These are phyloP conservation scores for Pleurotus citrinopileatus DNA, from an alignment of 768 basidiomycete genomes.

Conservation along the genomic window DNA sequence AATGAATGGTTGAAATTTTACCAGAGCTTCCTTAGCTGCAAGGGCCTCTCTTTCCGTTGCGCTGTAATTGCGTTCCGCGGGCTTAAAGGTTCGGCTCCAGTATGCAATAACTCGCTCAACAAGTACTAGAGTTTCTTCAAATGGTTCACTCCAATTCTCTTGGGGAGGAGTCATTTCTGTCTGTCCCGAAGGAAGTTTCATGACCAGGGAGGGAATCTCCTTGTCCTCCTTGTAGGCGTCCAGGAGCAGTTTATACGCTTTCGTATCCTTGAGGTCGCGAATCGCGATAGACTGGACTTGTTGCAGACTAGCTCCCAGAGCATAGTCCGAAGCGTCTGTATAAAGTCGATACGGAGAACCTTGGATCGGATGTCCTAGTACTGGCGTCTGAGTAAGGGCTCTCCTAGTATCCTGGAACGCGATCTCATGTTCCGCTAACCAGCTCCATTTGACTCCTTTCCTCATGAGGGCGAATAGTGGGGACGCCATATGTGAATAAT, in stretches of 20 bases:
- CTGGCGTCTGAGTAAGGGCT: slow-evolving; percentile 25
- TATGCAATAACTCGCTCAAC: slow-evolving; percentile 29
- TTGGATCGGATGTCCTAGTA: slow-evolving; percentile 25
- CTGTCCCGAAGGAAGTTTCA: slow-evolving; percentile 16
- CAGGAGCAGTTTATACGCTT: slow-evolving; percentile 19
- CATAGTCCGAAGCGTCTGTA: slow-evolving; percentile 31
- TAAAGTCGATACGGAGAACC: slow-evolving; percentile 32
- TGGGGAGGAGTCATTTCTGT: slow-evolving; percentile 13
- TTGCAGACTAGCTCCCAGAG: slow-evolving; percentile 24
- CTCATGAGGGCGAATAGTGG: slow-evolving; percentile 31
- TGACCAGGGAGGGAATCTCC: slow-evolving; percentile 20
- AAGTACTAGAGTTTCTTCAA: slow-evolving; percentile 23
- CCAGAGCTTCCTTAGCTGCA: slow-evolving; percentile 23
- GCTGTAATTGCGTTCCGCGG: slow-evolving; percentile 27
- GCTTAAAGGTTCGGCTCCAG: slow-evolving; percentile 23
- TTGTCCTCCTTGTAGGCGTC: slow-evolving; percentile 18
- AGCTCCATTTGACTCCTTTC: slow-evolving; percentile 22
- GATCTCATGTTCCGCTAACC: slow-evolving; percentile 11
- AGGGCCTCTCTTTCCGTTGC: slow-evolving; percentile 29
- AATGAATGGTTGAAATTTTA: slow-evolving; percentile 32
- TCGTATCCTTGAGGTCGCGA: slow-evolving; percentile 25
- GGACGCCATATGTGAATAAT: slow-evolving; percentile 28
- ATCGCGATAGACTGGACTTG: slow-evolving; percentile 29
- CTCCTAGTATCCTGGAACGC: not conserved
- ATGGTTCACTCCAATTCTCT: slow-evolving; percentile 16